Conservation (phyloP, 208 protist species). For the Trypanosoma rangeli region DNA sequence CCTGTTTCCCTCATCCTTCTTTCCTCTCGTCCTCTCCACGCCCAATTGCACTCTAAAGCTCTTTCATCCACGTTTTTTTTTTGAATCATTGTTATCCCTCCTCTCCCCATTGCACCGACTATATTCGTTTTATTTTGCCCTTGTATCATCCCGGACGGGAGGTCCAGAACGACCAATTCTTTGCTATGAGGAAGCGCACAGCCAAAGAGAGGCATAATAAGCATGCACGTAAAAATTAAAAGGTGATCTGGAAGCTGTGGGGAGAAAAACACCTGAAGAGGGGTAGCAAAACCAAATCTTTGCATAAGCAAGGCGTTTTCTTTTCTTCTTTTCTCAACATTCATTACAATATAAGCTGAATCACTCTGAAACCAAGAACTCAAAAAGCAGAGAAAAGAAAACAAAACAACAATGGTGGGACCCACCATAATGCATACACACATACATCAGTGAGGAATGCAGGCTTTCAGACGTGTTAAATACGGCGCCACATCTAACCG, state of each 20-base stretch:
- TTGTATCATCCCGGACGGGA: conserved; percentile 1
- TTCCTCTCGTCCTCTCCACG: not conserved
- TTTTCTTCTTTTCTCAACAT: conserved; percentile 18
- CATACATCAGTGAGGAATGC: not conserved
- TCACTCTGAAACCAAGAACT: conserved; percentile 8
- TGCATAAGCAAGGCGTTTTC: not conserved
- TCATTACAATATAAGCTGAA: not conserved
- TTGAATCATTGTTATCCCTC: not conserved
- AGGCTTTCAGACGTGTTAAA: not conserved
- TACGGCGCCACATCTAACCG: not conserved
- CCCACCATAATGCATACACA: not conserved
- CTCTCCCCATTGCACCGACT: not conserved
- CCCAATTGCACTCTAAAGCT: not conserved
- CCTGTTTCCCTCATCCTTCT: not conserved
- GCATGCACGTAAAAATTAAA: conserved; percentile 15
- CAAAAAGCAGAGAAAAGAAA: no score
- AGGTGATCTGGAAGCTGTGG: not conserved
- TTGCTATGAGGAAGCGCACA: conserved; percentile 23
- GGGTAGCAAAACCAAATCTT: not conserved
- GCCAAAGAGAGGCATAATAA: conserved; percentile 24
- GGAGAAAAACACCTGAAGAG: not conserved
- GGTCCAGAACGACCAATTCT: not conserved
- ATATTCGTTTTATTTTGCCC: conserved; percentile 6
- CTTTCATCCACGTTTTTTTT: no score
- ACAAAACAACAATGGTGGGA: no score